Conservation (phyloP, 306 rosid species). For the Glycine tomentella region DNA sequence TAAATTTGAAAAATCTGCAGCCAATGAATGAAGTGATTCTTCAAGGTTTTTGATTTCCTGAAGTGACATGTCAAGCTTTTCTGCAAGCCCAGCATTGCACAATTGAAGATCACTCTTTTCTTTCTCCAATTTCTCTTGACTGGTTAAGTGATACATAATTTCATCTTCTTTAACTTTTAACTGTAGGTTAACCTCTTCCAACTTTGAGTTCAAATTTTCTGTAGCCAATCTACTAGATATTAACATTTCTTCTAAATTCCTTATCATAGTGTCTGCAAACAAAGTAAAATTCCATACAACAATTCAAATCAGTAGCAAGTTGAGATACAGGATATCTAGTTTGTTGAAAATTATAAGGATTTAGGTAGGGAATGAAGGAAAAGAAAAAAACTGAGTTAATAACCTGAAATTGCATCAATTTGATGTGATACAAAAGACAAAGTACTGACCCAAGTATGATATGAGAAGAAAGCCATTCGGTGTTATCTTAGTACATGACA, state of each 20-base stretch:
- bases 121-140: constrained; percentile 60
- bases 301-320: constrained; percentile 38
- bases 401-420: constrained; percentile 15
- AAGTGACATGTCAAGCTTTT: constrained; percentile 64
- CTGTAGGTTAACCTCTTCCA: constrained; percentile 67
- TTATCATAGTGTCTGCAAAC: constrained; percentile 70
- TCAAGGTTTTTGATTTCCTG: constrained; percentile 70
- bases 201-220: constrained; percentile 69
- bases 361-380: background rate
- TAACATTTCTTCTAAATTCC: constrained; percentile 68
- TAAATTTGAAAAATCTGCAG: constrained; percentile 62
- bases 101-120: constrained; percentile 69
- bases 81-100: constrained; percentile 58
- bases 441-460: constrained; percentile 19
- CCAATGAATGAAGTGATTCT: constrained; percentile 59
- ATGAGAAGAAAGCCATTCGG: constrained; percentile 25
- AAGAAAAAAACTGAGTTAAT: background rate
- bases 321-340: constrained; percentile 22
- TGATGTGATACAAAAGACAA: constrained; percentile 25
- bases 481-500: constrained; percentile 24
- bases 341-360: constrained; percentile 28
- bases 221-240: constrained; percentile 60
- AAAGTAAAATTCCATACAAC: constrained; percentile 40
- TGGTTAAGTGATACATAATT: constrained; percentile 54
- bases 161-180: constrained; percentile 72